Evolutionary conservation across 441 rosid species (phyloP).

Genomic region (Macaranga tanarius): DNA sequence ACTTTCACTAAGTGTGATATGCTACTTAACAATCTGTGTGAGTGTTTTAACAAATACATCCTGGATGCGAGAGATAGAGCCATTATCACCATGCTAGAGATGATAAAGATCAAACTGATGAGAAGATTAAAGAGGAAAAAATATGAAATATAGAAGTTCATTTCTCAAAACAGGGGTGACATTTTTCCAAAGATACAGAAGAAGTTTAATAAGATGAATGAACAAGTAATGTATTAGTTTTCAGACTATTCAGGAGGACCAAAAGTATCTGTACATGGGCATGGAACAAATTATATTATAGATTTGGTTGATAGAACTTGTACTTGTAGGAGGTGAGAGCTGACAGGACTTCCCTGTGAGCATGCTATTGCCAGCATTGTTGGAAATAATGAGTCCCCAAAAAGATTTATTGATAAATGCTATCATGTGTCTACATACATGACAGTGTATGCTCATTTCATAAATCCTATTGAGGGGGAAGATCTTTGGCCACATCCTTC

Average conservation of each 20-base stretch:
- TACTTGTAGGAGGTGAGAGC: not conserved
- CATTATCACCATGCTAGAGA: not conserved
- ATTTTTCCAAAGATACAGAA: not conserved
- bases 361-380: not conserved
- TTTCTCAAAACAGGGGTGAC: too few species aligned
- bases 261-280: not conserved
- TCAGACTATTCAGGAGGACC: not conserved
- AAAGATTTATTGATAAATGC: not conserved
- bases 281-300: not conserved
- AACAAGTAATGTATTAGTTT: not conserved
- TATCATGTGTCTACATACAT: not conserved
- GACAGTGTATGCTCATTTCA: not conserved
- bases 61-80: too few species aligned
- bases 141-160: not conserved
- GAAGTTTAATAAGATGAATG: not conserved
- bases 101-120: not conserved
- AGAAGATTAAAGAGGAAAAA: not conserved
- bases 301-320: not conserved
- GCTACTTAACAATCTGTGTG: too few species aligned
- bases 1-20: too few species aligned
- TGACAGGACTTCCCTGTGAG: not conserved
- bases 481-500: not conserved
- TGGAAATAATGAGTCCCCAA: not conserved
- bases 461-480: not conserved
- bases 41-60: too few species aligned